Evolutionary conservation across 2,329 filamentous ascomycete species (phyloP), one percentile per base, ranked within the genome.

Genomic region (Aspergillus fumigatus): DNA sequence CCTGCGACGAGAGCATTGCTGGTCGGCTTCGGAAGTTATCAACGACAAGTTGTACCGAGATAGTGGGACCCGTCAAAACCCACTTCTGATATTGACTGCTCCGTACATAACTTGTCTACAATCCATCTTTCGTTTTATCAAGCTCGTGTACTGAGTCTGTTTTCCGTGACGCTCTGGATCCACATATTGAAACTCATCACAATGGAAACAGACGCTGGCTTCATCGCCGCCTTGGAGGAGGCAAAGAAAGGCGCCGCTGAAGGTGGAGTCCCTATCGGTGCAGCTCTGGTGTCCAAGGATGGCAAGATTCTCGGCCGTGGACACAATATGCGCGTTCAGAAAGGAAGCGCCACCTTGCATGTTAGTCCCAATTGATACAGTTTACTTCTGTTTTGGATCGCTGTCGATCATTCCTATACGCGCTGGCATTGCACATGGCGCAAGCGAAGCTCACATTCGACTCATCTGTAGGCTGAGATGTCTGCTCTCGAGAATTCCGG

Each of bases 311-410:
- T 92, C 4, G 88, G 88, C 19, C 79, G 82, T 57, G 88, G 88
- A 10, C 88, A 88, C 70, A 92, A 92, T 66, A 85, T 88, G 85
- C 80, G 89, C 55, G 83, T 90, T 19, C 89, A 92, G 72, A 86
- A 86, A 55, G 82, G 82, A 54, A 88, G 86, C 67, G 79, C 88
- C 3, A 89, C 87, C 40, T 80, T 91, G 63, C 88, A 92, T 75
- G 87, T 89, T 67, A 68, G 80, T 75, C 11, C 17, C 19, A 19
- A 10, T 51, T 40, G 7, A 52, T 40, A 38, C 32, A 17, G 7
- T n/a, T 7, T 38, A 17, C 14, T 38, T 38, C 14, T 38, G 32
- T 17, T 17, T 38, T 38, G 32, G 32, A 38, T 38, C 14, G 6
- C 32, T 3, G 32, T 17, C 14, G 32, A 38, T 17, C 32, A 17